Conservation (phyloP, 371 early-diverging fungal species). For the Neoconidiobolus thromboides region DNA sequence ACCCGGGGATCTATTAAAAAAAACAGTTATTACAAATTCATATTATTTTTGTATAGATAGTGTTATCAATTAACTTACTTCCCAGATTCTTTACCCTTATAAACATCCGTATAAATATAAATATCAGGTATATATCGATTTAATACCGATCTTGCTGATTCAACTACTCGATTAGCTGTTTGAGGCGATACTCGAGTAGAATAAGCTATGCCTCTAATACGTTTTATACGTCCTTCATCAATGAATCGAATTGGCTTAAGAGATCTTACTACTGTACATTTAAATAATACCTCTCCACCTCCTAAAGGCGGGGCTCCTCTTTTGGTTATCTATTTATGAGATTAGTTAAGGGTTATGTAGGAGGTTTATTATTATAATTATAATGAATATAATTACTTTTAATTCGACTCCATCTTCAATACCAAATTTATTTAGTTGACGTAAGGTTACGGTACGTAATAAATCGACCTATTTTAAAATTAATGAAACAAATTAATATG, state of each 20-base stretch:
- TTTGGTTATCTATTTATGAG: constrained; percentile 17
- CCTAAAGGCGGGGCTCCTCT: constrained; percentile 92
- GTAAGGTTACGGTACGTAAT: constrained; percentile 75
- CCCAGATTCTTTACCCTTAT: constrained; percentile 87
- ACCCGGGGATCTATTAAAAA: constrained; percentile 50
- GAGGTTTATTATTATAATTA: no score
- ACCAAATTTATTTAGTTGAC: constrained; percentile 67
- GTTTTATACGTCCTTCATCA: constrained; percentile 71
- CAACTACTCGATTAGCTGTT: constrained; percentile 81
- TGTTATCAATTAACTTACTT: constrained; percentile 16
- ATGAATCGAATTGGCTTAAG: constrained; percentile 60
- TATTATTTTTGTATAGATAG: not conserved
- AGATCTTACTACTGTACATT: constrained; percentile 60
- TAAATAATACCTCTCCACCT: constrained; percentile 80
- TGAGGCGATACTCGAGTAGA: constrained; percentile 87
- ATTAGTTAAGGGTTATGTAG: no score
- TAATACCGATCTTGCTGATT: constrained; percentile 63
- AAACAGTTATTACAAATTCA: not conserved
- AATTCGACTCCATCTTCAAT: constrained; percentile 57
- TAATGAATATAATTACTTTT: constrained; percentile 28
- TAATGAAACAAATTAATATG: no score
- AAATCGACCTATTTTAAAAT: constrained; percentile 43
- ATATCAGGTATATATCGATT: constrained; percentile 86
- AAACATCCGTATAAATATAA: constrained; percentile 92
- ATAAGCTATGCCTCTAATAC: constrained; percentile 90